Conservation (phyloP, 768 basidiomycete genomes). For the Cubamyces lactineus region DNA sequence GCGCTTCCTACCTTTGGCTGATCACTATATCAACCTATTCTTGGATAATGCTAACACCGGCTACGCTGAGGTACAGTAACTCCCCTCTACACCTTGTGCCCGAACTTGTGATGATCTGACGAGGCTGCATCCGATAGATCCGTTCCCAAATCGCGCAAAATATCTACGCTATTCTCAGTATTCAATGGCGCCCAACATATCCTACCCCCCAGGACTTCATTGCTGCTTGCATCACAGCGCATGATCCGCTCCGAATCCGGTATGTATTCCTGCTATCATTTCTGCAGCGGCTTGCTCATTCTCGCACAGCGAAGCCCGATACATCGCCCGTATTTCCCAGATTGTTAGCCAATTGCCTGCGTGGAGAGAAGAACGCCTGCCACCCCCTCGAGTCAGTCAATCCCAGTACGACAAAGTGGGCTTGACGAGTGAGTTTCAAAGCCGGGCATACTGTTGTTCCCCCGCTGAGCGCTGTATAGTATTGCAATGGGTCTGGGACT, state of each 20-base stretch:
- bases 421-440: conserved; percentile 62
- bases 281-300: not conserved
- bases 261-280: conserved; percentile 29
- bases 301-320: conserved; percentile 51
- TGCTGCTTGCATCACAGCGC: conserved; percentile 49
- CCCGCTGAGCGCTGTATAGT: conserved; percentile 45
- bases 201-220: conserved; percentile 57
- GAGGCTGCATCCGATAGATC: conserved; percentile 46
- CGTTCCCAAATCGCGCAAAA: conserved; percentile 69
- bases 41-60: conserved; percentile 79
- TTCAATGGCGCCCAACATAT: conserved; percentile 73
- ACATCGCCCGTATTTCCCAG: conserved; percentile 57
- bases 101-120: not conserved
- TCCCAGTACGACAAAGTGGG: conserved; percentile 92
- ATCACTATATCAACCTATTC: conserved; percentile 68
- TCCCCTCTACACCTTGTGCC: not conserved
- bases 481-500: conserved; percentile 79
- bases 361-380: conserved; percentile 77
- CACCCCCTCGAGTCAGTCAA: conserved; percentile 84
- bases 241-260: conserved; percentile 69
- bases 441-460: not conserved
- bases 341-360: conserved; percentile 61
- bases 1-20: conserved; percentile 68
- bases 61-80: conserved; percentile 73
- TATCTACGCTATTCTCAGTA: conserved; percentile 57